Percentiles rank a stretch among this genome's conserved stretches.
Evolutionary conservation across 208 protist species (phyloP).

Genomic region (Balamuthia mandrillaris): DNA sequence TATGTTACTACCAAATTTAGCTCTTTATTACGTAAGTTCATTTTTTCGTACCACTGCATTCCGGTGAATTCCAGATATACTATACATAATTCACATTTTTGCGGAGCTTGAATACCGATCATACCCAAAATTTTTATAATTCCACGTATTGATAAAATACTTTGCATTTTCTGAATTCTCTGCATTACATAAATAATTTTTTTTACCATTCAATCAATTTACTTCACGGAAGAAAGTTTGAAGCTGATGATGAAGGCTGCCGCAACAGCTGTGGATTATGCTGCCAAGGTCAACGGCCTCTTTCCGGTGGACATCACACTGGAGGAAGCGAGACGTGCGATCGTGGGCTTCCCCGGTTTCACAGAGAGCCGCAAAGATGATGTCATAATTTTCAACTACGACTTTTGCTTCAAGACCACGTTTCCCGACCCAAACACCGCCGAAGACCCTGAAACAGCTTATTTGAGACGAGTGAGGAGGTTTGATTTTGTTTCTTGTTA

Average conservation of each 20-base stretch:
- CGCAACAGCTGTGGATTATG: no score
- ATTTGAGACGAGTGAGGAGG: not conserved
- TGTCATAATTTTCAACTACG: slow-evolving; percentile 32
- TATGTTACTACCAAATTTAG: not conserved
- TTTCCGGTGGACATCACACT: not conserved
- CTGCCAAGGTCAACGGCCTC: no score
- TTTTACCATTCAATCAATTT: no score
- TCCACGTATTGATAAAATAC: no score
- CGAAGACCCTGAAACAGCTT: not conserved
- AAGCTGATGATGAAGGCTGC: no score
- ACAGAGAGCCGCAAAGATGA: slow-evolving; percentile 6
- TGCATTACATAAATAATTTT: no score
- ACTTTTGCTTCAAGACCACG: slow-evolving; percentile 16
- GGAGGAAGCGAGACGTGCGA: not conserved
- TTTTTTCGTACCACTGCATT: not conserved
- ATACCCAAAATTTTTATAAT: no score
- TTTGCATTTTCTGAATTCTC: no score
- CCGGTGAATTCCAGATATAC: not conserved
- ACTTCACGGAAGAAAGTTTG: no score
- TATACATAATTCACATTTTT: no score
- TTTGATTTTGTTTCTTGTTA: not conserved
- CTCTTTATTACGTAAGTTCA: not conserved
- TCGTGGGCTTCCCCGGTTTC: not conserved
- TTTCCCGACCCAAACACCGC: slow-evolving; percentile 3
- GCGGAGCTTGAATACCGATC: no score